Base-by-base conservation (phyloP, 1,284 basidiomycete species). In the Tranzscheliella williamsii region DNA sequence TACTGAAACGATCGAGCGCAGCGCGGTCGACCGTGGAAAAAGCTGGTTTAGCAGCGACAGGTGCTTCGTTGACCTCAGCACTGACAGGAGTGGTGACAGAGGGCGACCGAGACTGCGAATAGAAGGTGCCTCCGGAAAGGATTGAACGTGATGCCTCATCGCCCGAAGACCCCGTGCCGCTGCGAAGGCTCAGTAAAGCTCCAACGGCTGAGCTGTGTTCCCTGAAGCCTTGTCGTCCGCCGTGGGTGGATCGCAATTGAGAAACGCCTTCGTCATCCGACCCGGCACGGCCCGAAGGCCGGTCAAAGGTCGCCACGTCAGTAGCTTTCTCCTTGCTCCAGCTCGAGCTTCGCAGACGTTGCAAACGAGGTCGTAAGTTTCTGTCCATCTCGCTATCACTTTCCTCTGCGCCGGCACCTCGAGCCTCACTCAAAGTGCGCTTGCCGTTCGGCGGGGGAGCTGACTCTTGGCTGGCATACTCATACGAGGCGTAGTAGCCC, bases 151-250 rank as follows among this genome's bases (percentile, higher is more conserved):
- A 32, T 3, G 41, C 13, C 27, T 53, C 54, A 30, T 64, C 61
- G 38, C 50, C 52, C 8, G 43, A 7, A 11, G 43, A 53, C 4
- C 58, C 58, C 6, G 40, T 52, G 6, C 58, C 47, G 40, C 48
- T 53, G n/a, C 63, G 52, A 24, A 66, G 24, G 40, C 57, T 61
- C 15, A 66, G 38, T 30, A 66, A 38, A 1, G 63, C 63, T 7
- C 63, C 63, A 2, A 66, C 57, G 1, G 57, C 63, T n/a, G 55
- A 58, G 24, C 55, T 55, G 27, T 50, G 45, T 35, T 64, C 55
- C 29, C 43, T 53, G 33, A 46, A 24, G 2, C 35, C 50, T 2
- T 20, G 24, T 9, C 34, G 30, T 2, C 40, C 37, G 22, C 23
- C 29, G 26, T 57, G 53, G 12, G 60, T 63, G 8, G 60, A 57